Base-by-base conservation (phyloP, 129 eudicot species). In the Helichrysum umbraculigerum region DNA sequence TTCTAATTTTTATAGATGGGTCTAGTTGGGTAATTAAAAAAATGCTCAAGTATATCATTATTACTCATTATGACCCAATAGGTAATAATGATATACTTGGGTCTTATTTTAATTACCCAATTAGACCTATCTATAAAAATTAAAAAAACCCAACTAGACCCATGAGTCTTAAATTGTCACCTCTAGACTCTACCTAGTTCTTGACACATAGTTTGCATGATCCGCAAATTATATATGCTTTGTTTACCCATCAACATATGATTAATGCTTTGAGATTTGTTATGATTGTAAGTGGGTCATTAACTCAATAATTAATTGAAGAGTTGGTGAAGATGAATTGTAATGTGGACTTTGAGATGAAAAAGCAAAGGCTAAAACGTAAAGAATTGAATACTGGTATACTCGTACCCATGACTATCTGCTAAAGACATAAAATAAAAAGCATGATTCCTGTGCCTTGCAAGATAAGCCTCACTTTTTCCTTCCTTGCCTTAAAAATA, bases 401-500 rank as follows among this genome's bases (percentile, higher is more conserved):
- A 61, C 76, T 47, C 41, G 41, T 17, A 35, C 76, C 79, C 72
- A 75, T 68, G 72, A 68, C 80, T 66, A 42, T 78, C 12, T 63
- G 51, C 76, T 71, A 78, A 78, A 70, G 66, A 71, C 54, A 59
- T 32, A 29, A 19, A 20, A 19, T 6, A 32, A 65, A 80, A 82
- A 47, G 85, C 74, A 79, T 73, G 85, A 86, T 81, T 84, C 90
- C 72, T 86, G 88, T 86, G 88, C 75, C 74, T 86, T 86, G 87
- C 88, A 83, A 83, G 80, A 81, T 51, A 75, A 77, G 79, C 63
- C 57, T 71, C 78, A 77, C 89, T 81, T 85, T 78, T 65, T 76
- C 32, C 68, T 62, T 67, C 33, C 52, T 65, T 77, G 57, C 76
- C 70, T 70, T 72, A 72, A 70, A 75, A 56, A 60, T 73, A 59